A percentile compares a stretch with the other conserved stretches of the same genome.
These are phyloP conservation scores for Musa troglodytarum DNA, from an alignment of 176 grass and related monocot species.

Conservation along the genomic window DNA sequence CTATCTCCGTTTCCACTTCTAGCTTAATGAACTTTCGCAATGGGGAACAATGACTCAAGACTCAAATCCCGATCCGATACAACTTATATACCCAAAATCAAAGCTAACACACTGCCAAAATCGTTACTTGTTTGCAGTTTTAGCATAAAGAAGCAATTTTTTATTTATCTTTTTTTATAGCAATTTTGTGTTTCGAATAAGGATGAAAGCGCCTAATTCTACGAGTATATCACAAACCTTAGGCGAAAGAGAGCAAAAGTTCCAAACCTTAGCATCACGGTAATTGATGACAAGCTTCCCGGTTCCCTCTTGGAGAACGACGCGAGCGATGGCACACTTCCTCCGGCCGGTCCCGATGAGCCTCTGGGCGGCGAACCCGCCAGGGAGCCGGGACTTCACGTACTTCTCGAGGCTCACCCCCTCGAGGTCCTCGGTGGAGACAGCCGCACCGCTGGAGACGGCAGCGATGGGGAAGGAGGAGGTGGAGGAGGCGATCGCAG, in stretches of 20 bases:
- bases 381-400: conserved; percentile 71
- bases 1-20: background rate
- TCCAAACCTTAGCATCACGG: conserved; percentile 63
- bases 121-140: background rate
- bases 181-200: too few relatives aligned
- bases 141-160: background rate
- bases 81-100: background rate
- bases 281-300: conserved; percentile 93
- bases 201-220: background rate
- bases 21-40: background rate
- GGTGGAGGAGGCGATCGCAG: conserved; percentile 8
- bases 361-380: conserved; percentile 84
- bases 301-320: conserved; percentile 84
- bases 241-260: background rate
- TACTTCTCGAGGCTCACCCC: conserved; percentile 52
- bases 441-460: conserved; percentile 20
- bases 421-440: conserved; percentile 26
- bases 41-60: background rate
- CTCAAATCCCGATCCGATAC: background rate
- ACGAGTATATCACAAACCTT: background rate
- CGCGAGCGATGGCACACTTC: conserved; percentile 75
- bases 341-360: conserved; percentile 76
- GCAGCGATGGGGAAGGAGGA: conserved; percentile 10
- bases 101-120: background rate
- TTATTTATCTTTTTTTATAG: too few relatives aligned